phyloP scores from a whole-genome alignment of 139 green algal species.

The Tetradesmus obliquus region DNA sequence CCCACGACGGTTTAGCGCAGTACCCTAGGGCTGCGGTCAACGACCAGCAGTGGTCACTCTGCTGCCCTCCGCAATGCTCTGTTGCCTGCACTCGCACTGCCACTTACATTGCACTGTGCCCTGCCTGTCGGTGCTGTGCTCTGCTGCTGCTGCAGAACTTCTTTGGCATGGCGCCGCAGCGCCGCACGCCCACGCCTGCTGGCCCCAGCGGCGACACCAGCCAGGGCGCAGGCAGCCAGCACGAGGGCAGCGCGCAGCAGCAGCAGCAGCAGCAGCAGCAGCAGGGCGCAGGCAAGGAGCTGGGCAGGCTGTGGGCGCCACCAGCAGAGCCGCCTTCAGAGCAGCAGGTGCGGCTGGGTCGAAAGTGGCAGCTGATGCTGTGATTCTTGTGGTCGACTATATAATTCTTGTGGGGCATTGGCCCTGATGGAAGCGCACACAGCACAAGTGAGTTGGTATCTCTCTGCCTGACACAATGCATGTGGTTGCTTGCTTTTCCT shows the following conservation, averaged over 20 bases:
- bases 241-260: not conserved
- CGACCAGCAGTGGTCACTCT: too few relatives aligned
- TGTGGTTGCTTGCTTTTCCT: not conserved
- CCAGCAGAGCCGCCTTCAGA: not conserved
- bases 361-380: not conserved
- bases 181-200: not conserved
- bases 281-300: not conserved
- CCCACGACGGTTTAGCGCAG: too few relatives aligned
- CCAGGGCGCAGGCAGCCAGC: not conserved
- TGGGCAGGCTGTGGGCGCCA: not conserved
- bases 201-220: not conserved
- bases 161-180: not conserved
- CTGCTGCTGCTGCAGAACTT: conserved; percentile 33
- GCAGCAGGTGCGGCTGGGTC: not conserved
- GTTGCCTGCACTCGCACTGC: too few relatives aligned
- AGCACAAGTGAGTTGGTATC: too few relatives aligned
- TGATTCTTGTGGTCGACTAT: too few relatives aligned
- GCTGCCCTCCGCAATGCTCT: too few relatives aligned
- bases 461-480: not conserved
- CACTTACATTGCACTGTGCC: not conserved
- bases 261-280: conserved; percentile 13
- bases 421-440: too few relatives aligned
- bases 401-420: too few relatives aligned
- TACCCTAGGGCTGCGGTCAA: too few relatives aligned
- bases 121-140: not conserved